Evolutionary conservation across 2,329 filamentous ascomycete genomes (phyloP).

Genomic region (Phyllosticta citrichinensis): DNA sequence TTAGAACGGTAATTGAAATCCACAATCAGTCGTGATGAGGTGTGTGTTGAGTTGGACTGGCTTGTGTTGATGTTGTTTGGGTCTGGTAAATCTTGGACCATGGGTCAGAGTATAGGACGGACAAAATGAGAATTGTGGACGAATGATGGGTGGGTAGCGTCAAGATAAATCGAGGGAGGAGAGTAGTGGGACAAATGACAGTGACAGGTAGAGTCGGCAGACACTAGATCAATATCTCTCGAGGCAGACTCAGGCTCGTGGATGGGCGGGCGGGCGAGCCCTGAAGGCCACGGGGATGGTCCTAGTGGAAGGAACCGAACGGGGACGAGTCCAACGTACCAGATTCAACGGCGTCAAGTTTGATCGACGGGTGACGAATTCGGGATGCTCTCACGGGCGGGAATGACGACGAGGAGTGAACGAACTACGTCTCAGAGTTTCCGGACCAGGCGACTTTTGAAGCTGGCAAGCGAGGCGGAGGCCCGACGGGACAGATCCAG

Average conservation of each 20-base stretch:
- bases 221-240: no score
- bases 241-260: not conserved
- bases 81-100: not conserved
- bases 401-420: not conserved
- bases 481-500: not conserved
- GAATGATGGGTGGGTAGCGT: not conserved
- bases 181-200: no score
- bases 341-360: not conserved
- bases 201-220: no score
- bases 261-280: not conserved
- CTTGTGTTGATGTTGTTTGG: no score
- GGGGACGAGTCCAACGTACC: not conserved
- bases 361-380: not conserved
- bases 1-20: no score
- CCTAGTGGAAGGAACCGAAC: not conserved
- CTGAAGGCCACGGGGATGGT: not conserved
- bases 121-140: no score
- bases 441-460: slow-evolving; percentile 8
- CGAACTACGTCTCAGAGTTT: not conserved
- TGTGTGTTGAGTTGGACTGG: no score
- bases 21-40: no score
- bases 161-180: no score
- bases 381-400: not conserved
- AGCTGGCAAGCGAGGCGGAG: slow-evolving; percentile 3
- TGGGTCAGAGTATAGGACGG: not conserved